Evolutionary conservation across 176 grass and related monocot species (phyloP), one percentile per base, ranked within the genome.

Genomic region (Bothriochloa decipiens): DNA sequence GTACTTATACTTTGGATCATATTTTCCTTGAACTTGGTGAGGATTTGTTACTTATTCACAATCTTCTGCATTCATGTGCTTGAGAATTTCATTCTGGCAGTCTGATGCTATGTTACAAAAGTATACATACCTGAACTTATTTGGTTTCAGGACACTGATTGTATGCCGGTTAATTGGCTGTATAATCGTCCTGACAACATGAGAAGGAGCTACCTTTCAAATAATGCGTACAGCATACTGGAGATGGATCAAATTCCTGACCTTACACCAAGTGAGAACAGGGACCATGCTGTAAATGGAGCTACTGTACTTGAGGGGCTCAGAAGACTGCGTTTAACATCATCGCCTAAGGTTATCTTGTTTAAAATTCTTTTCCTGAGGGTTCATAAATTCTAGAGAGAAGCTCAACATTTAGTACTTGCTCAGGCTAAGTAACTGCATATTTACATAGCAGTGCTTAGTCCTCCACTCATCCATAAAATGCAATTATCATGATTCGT

Each of bases 91-190:
- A 35, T 65, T 11, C 11, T 84, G 15, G 72, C 65, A 16, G 41
- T 79, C 29, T 45, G 26, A 26, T 68, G 45, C 39, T 84, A 70
- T 65, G 33, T 58, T 57, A 60, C 77, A 81, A 67, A 46, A 55
- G 46, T 81, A 77, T 33, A 28, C 52, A 41, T 71, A 87, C 76
- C 46, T 72, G 32, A 69, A 68, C 28, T 74, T 77, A 15, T 46
- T 57, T 67, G 52, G 83, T 86, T 91, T 85, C 81, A 94, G 92
- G 92, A 94, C 75, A 91, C 85, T 85, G 89, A 94, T 81, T 89
- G 92, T 71, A 94, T 94, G 92, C 89, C 92, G 79, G 33, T 85
- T 57, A 86, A 85, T 83, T 86, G 76, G 78, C 79, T 1, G 67
- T 77, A 82, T 65, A 89, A 86, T 82, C 68, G 81, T 74, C 83